A percentile compares a stretch with the other conserved stretches of the same genome.
Conservation (phyloP, 305 asterid species). For the Fraxinus sp. region DNA sequence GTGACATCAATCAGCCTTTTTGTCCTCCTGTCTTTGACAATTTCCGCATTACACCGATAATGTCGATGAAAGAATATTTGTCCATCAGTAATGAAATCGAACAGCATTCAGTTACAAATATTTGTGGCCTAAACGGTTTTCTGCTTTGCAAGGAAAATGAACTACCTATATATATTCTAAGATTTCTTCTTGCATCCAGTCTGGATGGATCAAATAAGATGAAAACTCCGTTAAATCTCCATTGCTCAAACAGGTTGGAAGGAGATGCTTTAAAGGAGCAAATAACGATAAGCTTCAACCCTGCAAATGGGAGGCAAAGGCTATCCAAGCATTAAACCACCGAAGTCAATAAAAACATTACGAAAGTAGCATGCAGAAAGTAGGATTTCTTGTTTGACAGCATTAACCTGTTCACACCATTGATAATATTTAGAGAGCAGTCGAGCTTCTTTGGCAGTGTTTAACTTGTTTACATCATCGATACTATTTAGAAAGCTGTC, state of each 20-base stretch:
- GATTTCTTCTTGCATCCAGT: background rate
- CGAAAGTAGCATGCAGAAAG: background rate
- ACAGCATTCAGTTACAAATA: background rate
- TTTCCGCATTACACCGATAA: conserved; percentile 6
- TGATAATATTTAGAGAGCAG: background rate
- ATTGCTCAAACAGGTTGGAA: background rate
- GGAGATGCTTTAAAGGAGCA: background rate
- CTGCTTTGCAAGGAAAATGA: background rate
- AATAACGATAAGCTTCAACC: background rate
- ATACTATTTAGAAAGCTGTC: background rate
- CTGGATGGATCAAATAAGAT: background rate
- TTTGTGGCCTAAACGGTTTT: background rate
- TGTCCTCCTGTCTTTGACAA: conserved; percentile 19
- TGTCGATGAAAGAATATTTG: background rate
- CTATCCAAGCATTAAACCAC: background rate
- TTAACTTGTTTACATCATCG: background rate
- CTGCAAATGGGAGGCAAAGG: background rate
- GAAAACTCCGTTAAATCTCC: background rate
- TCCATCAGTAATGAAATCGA: background rate
- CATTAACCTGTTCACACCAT: background rate
- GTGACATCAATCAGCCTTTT: conserved; percentile 20
- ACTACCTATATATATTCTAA: background rate
- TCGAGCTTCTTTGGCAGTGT: background rate
- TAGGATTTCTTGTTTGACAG: background rate
- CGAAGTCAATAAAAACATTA: background rate